These are phyloP conservation scores for Trichoderma sp. DNA, from an alignment of 2,329 filamentous ascomycete genomes.

Conservation along the genomic window DNA sequence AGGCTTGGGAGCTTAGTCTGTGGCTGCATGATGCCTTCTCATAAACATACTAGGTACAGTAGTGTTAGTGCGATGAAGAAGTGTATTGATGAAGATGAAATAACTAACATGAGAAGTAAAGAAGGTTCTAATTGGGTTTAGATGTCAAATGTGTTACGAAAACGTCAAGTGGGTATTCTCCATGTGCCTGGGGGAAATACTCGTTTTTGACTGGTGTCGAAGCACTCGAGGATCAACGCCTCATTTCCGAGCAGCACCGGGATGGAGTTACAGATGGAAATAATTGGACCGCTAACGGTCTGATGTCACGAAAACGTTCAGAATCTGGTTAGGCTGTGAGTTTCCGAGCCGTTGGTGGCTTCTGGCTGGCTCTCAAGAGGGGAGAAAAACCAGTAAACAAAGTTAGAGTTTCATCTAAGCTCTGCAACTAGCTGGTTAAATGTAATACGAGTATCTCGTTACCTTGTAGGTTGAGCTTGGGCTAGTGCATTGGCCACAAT, in stretches of 20 bases:
- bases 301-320: constrained; percentile 17
- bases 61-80: background rate
- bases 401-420: constrained; percentile 5
- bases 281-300: background rate
- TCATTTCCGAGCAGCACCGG: background rate
- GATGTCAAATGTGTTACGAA: background rate
- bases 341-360: background rate
- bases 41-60: too few species aligned
- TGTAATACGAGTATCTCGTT: background rate
- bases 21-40: background rate
- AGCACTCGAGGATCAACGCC: background rate
- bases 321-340: background rate
- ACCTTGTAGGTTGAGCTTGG: background rate
- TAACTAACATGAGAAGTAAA: background rate
- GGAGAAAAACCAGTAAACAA: background rate
- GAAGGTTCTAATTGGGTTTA: background rate
- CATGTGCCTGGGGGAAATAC: background rate
- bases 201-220: background rate
- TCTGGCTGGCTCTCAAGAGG: background rate
- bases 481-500: background rate
- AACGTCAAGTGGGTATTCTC: background rate
- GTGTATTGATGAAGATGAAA: background rate
- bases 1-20: background rate
- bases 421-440: background rate
- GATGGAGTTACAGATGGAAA: background rate